These are phyloP conservation scores for Pascua sp. DNA, from an alignment of 1,284 basidiomycete species.

Conservation along the genomic window DNA sequence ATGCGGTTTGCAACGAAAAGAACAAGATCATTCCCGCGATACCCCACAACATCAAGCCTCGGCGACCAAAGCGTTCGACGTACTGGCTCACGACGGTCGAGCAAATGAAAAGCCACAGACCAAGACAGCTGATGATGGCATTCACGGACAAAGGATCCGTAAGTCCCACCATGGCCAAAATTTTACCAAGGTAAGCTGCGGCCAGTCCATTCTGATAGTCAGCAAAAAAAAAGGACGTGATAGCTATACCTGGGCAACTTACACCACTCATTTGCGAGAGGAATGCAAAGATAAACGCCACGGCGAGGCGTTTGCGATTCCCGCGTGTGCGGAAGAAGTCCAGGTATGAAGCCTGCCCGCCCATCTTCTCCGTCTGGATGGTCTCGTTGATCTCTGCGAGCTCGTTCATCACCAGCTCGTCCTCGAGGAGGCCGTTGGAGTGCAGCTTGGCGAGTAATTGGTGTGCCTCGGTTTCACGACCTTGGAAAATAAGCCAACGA, in stretches of 20 bases:
- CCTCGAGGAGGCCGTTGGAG: constrained; percentile 48
- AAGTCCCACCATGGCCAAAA: constrained; percentile 18
- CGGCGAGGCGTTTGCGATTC: constrained; percentile 51
- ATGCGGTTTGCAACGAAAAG: constrained; percentile 10
- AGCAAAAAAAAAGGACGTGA: no score
- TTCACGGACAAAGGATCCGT: constrained; percentile 53
- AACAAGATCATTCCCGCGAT: constrained; percentile 17
- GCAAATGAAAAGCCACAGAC: no score
- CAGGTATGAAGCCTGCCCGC: not conserved
- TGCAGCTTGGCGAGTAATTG: constrained; percentile 47
- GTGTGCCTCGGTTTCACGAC: constrained; percentile 28
- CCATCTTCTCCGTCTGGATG: constrained; percentile 33
- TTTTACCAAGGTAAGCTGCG: constrained; percentile 6
- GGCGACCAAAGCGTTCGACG: no score
- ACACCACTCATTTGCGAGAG: constrained; percentile 2
- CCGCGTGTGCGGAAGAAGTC: constrained; percentile 34
- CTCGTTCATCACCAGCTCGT: constrained; percentile 49
- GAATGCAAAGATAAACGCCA: constrained; percentile 47
- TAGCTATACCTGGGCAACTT: constrained; percentile 36
- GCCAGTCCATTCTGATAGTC: constrained; percentile 49
- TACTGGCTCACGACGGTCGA: no score
- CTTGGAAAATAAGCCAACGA: constrained; percentile 35
- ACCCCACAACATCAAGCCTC: no score
- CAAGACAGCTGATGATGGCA: constrained; percentile 26
- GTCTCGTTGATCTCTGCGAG: constrained; percentile 49